Conservation (phyloP, 306 rosid species). For the Prunus fruticosa region DNA sequence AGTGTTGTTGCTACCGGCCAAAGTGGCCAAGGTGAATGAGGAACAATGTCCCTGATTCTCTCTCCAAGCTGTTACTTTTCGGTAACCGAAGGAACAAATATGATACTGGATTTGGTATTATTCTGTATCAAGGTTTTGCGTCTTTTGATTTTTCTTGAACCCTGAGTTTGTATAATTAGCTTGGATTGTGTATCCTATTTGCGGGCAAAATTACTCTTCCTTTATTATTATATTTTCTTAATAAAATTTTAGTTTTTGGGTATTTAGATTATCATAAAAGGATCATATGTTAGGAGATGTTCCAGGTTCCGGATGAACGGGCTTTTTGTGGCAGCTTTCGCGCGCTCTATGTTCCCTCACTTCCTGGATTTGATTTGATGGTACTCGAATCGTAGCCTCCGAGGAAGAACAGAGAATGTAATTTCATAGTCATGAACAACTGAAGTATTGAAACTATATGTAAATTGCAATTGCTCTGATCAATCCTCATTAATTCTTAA, state of each 20-base stretch:
- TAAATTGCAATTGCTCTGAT: too few species aligned
- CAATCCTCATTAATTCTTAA: too few species aligned
- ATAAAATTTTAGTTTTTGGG: background rate
- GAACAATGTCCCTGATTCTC: slow-evolving; percentile 21
- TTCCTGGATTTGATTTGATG: too few species aligned
- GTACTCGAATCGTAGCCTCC: too few species aligned
- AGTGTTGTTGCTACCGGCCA: slow-evolving; percentile 7
- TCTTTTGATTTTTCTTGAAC: slow-evolving; percentile 9
- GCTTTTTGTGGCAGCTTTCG: too few species aligned
- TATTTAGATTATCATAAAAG: background rate
- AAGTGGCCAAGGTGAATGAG: slow-evolving; percentile 22
- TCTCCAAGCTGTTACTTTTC: slow-evolving; percentile 38
- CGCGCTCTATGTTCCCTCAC: too few species aligned
- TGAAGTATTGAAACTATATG: too few species aligned
- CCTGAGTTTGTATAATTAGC: slow-evolving; percentile 2
- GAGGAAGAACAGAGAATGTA: too few species aligned
- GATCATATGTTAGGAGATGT: too few species aligned
- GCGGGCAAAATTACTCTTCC: background rate
- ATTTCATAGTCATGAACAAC: too few species aligned
- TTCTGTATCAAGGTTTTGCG: slow-evolving; percentile 35
- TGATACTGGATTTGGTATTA: slow-evolving; percentile 9
- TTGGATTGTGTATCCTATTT: slow-evolving; percentile 11
- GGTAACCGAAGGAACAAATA: slow-evolving; percentile 39
- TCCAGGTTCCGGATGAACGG: too few species aligned
- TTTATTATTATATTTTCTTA: background rate